A percentile compares a stretch with the other conserved stretches of the same genome.
Conservation (phyloP, 2,329 filamentous ascomycete genomes). For the Pestalotiopsis sp. region DNA sequence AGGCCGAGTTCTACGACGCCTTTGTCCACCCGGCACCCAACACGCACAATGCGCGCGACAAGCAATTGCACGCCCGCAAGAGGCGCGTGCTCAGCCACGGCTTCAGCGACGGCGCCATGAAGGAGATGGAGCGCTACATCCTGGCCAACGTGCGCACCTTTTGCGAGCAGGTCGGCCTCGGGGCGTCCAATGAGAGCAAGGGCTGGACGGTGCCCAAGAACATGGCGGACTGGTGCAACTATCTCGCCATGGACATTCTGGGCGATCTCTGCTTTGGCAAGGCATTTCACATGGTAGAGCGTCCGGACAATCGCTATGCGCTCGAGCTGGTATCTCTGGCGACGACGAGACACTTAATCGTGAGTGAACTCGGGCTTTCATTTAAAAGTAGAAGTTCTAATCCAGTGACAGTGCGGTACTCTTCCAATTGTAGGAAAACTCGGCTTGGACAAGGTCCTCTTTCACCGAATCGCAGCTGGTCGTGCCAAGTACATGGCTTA, state of each 20-base stretch:
- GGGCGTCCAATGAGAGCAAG: slow-evolving; percentile 45
- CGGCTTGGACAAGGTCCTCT: slow-evolving; percentile 68
- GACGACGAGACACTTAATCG: slow-evolving; percentile 69
- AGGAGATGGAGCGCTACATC: slow-evolving; percentile 70
- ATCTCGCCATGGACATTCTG: slow-evolving; percentile 65
- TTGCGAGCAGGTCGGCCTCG: slow-evolving; percentile 57
- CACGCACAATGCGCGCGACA: slow-evolving; percentile 74
- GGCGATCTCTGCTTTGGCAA: slow-evolving; percentile 65
- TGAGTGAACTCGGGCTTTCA: slow-evolving; percentile 39
- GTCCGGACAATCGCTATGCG: slow-evolving; percentile 64
- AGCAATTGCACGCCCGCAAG: slow-evolving; percentile 70
- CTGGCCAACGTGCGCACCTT: slow-evolving; percentile 68
- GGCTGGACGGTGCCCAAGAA: slow-evolving; percentile 62
- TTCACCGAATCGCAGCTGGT: slow-evolving; percentile 67
- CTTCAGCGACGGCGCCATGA: slow-evolving; percentile 68
- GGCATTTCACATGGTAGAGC: slow-evolving; percentile 64
- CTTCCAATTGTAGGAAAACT: slow-evolving; percentile 71
- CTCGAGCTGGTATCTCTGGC: slow-evolving; percentile 69
- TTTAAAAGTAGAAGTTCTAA: background rate
- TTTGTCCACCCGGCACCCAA: slow-evolving; percentile 73
- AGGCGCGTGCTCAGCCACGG: slow-evolving; percentile 72
- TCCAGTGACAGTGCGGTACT: slow-evolving; percentile 61
- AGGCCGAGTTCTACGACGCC: slow-evolving; percentile 73
- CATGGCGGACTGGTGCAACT: slow-evolving; percentile 66
- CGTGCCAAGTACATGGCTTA: slow-evolving; percentile 73